phyloP scores from a whole-genome alignment of 2,329 filamentous ascomycete genomes.

The Chaetomium olivaceum region DNA sequence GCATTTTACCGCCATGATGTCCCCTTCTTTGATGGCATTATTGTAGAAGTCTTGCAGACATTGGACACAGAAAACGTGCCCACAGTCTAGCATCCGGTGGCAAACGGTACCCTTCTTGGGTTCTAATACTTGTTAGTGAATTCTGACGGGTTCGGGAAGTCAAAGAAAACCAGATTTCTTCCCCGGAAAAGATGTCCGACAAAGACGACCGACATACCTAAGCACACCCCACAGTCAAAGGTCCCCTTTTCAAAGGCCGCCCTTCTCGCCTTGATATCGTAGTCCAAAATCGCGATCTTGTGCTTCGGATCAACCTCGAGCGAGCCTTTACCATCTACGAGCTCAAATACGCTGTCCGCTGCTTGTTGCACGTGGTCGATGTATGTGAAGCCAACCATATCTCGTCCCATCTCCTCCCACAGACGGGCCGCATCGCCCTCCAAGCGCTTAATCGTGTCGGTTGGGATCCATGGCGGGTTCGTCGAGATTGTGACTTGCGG shows the following conservation, averaged over 20 bases:
- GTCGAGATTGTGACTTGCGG: conserved; percentile 55
- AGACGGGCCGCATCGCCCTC: conserved; percentile 52
- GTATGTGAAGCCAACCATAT: conserved; percentile 61
- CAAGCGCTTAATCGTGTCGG: conserved; percentile 49
- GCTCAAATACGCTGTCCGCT: conserved; percentile 61
- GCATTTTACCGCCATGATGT: conserved; percentile 77
- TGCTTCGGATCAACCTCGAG: conserved; percentile 56
- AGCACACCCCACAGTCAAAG: conserved; percentile 83
- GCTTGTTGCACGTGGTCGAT: conserved; percentile 63
- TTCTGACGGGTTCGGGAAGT: not conserved
- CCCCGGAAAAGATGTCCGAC: not conserved
- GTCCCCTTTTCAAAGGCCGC: conserved; percentile 79
- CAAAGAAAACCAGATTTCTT: not conserved
- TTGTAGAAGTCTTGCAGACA: conserved; percentile 91
- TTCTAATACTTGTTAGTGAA: conserved; percentile 51
- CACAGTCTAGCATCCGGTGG: conserved; percentile 78
- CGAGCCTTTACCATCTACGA: conserved; percentile 49
- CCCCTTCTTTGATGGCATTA: conserved; percentile 81
- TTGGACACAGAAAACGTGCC: conserved; percentile 86
- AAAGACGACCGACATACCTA: conserved; percentile 50
- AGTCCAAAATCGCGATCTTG: conserved; percentile 74
- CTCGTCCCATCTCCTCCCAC: conserved; percentile 64
- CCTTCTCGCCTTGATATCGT: conserved; percentile 72
- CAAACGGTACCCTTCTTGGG: conserved; percentile 85
- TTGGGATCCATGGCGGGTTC: conserved; percentile 58